Evolutionary conservation across 1,284 basidiomycete species (phyloP).

Genomic region (Ceratobasidium sp.): DNA sequence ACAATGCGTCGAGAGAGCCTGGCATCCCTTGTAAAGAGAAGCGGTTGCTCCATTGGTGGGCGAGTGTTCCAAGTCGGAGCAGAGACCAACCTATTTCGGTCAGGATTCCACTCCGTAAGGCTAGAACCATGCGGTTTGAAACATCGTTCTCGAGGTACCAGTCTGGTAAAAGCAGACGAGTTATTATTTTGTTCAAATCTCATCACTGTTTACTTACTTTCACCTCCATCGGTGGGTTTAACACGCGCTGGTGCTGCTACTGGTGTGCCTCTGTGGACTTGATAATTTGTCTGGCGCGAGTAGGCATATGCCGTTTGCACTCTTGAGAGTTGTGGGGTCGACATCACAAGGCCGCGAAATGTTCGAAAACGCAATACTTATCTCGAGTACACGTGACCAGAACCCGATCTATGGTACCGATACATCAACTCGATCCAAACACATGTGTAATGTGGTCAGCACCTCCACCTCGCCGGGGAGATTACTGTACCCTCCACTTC

Average conservation of each 20-base stretch:
- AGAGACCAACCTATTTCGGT: constrained; percentile 85
- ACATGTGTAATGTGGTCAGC: constrained; percentile 9
- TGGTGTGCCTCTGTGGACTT: constrained; percentile 19
- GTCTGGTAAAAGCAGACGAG: constrained; percentile 62
- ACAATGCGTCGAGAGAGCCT: constrained; percentile 81
- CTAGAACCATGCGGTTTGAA: constrained; percentile 84
- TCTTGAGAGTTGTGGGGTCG: constrained; percentile 35
- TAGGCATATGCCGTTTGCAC: constrained; percentile 20
- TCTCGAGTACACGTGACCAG: background rate
- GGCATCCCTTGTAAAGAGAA: constrained; percentile 77
- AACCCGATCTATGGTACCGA: constrained; percentile 11
- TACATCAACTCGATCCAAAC: constrained; percentile 2
- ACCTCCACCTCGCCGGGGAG: constrained; percentile 34
- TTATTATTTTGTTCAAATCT: background rate
- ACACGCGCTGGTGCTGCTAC: background rate
- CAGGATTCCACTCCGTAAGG: constrained; percentile 80
- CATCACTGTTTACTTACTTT: constrained; percentile 2
- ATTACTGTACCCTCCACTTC: background rate
- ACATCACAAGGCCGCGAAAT: constrained; percentile 16
- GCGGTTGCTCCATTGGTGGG: constrained; percentile 71
- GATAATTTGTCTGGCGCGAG: constrained; percentile 23
- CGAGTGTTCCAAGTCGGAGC: constrained; percentile 81
- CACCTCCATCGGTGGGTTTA: constrained; percentile 20
- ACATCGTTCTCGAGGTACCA: constrained; percentile 82
- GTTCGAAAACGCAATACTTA: constrained; percentile 6